These are phyloP conservation scores for Solanum piurae DNA, from an alignment of 257 asterid genomes.

Conservation along the genomic window DNA sequence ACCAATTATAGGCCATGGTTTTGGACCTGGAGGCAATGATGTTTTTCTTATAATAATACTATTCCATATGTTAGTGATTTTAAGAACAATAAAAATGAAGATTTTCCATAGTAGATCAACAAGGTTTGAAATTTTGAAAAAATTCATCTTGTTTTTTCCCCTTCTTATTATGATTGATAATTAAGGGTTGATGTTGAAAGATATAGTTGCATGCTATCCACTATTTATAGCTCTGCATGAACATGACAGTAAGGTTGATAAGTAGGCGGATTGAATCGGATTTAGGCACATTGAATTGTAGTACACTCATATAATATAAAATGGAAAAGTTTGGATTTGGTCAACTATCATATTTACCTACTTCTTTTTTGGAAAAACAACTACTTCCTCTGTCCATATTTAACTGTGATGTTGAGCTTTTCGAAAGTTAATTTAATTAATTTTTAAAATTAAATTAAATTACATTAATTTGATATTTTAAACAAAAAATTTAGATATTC, in stretches of 20 bases:
- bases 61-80: not conserved
- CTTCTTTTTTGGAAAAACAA: not conserved
- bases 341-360: not conserved
- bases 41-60: not conserved
- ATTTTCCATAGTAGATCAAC: too few species aligned
- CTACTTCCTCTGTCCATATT: not conserved
- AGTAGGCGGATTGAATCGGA: not conserved
- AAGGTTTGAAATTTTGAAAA: not conserved
- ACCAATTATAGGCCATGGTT: conserved; percentile 4
- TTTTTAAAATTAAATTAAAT: too few species aligned
- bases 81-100: not conserved
- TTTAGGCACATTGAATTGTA: not conserved
- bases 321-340: not conserved
- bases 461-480: too few species aligned
- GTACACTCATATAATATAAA: too few species aligned
- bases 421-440: too few species aligned
- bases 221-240: not conserved
- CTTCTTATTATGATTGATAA: too few species aligned
- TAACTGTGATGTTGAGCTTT: not conserved
- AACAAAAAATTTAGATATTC: too few species aligned
- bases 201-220: not conserved
- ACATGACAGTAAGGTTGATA: not conserved
- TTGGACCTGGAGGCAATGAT: conserved; percentile 9
- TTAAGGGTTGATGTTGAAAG: not conserved
- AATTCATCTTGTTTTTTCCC: not conserved